Base-by-base conservation (phyloP, 2,329 filamentous ascomycete species). In the Coniosporium tulheliwenetii region DNA sequence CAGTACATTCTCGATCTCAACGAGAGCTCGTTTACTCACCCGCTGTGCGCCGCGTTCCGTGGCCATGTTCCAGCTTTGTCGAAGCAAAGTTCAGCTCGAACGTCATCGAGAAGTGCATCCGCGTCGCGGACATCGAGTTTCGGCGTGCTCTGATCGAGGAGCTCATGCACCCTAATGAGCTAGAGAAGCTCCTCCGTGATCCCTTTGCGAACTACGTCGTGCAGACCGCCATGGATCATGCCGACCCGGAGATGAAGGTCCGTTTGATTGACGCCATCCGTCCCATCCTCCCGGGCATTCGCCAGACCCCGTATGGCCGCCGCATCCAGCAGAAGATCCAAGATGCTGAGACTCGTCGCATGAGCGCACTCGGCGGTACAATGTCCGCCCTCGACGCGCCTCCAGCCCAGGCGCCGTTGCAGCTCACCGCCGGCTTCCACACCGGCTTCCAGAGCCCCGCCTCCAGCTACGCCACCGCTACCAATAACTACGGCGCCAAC, bases 71-170 rank as follows among this genome's bases (percentile, higher is more conserved):
- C 73, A 61, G 62, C 73, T 73, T 56, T 80, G 12, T 96, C 91
- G 5, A 87, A 86, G 58, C 91, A 98, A 98, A 98, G 64, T 98
- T 98, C 67, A 95, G 86, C 65, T 96, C 91, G 54, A 98, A 98
- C 52, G 91, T 98, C 43, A 89, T 98, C 47, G 91, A 98, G 67
- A 98, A 98, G 60, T 70, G 65, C 50, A 65, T 96, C 44, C 85
- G 91, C 42, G 93, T 85, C 56, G 80, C 87, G 31, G 77, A 82
- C 44, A 68, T 77, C 16, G 67, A 73, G 8, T 81, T 81, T 39
- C 86, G 81, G 57, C 81, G 85, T 51, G 70, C 79, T 59, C 79
- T 98, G 63, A 81, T 95, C 43, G 75, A 82, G 31, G 91, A 96
- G 65, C 79, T 98, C 55, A 69, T 81, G 39, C 58, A 64, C 8